Evolutionary conservation across 768 basidiomycete species (phyloP).

Genomic region (Amanita jacksonii): DNA sequence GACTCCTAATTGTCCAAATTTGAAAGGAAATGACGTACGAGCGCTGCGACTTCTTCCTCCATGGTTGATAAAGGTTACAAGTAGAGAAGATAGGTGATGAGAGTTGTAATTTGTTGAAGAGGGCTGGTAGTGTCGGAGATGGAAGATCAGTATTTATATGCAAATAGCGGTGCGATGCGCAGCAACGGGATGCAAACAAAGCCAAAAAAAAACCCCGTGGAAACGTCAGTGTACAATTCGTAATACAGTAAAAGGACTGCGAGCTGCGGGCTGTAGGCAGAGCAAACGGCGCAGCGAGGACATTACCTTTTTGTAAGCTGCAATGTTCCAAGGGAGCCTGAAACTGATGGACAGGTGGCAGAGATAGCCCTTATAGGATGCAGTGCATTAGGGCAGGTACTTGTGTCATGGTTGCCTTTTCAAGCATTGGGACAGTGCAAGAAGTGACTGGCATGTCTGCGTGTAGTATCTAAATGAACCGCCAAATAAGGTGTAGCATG

Average conservation of each 20-base stretch:
- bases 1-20: neutral
- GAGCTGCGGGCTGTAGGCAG: neutral
- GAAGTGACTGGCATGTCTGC: no score
- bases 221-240: neutral
- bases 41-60: constrained; percentile 41
- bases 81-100: constrained; percentile 11
- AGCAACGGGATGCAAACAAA: neutral
- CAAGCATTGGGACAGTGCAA: no score
- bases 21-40: constrained; percentile 38
- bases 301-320: neutral
- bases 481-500: no score
- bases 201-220: no score
- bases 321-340: no score
- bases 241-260: no score
- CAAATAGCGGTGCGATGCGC: neutral
- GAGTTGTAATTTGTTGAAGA: neutral
- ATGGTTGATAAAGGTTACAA: constrained; percentile 30
- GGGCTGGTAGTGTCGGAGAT: constrained; percentile 1
- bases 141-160: constrained; percentile 2
- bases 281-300: no score
- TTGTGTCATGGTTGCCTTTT: no score
- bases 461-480: no score
- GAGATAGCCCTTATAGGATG: no score
- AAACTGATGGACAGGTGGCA: no score
- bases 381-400: constrained; percentile 27